Percentiles rank a stretch among this genome's conserved stretches.
Conservation (phyloP, 108 stramenopile species). For the Nannochloropsis salina region DNA sequence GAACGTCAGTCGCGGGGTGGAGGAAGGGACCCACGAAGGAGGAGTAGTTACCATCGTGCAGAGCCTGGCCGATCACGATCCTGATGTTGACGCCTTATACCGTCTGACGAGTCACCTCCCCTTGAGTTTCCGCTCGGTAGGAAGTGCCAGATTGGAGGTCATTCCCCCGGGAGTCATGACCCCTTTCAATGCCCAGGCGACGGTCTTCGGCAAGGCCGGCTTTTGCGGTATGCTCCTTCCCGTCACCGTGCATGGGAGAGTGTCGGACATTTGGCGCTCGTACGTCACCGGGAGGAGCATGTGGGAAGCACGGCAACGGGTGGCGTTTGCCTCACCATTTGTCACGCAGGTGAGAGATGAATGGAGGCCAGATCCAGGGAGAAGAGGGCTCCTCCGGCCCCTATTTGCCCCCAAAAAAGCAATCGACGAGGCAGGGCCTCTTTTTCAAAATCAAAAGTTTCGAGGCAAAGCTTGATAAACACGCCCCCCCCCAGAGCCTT, state of each 20-base stretch:
- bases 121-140: conserved; percentile 34
- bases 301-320: conserved; percentile 24
- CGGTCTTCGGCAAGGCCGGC: conserved; percentile 47
- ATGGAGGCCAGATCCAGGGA: no score
- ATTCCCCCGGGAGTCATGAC: conserved; percentile 23
- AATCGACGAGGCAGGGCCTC: no score
- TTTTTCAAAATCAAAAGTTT: not conserved
- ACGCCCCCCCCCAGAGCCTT: no score
- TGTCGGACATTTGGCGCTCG: conserved; percentile 62
- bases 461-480: not conserved
- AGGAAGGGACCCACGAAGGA: not conserved
- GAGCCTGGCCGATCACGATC: conserved; percentile 56
- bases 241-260: conserved; percentile 57
- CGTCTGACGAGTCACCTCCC: conserved; percentile 53
- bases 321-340: conserved; percentile 55
- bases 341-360: not conserved
- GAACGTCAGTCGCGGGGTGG: not conserved
- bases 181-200: conserved; percentile 66
- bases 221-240: conserved; percentile 59
- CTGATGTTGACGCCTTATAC: conserved; percentile 64
- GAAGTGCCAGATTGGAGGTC: not conserved
- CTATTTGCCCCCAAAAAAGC: no score
- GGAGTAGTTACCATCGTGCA: conserved; percentile 54
- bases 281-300: conserved; percentile 57
- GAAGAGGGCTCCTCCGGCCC: no score